Conservation (phyloP, 306 rosid genomes). For the Astragalus membranaceus region DNA sequence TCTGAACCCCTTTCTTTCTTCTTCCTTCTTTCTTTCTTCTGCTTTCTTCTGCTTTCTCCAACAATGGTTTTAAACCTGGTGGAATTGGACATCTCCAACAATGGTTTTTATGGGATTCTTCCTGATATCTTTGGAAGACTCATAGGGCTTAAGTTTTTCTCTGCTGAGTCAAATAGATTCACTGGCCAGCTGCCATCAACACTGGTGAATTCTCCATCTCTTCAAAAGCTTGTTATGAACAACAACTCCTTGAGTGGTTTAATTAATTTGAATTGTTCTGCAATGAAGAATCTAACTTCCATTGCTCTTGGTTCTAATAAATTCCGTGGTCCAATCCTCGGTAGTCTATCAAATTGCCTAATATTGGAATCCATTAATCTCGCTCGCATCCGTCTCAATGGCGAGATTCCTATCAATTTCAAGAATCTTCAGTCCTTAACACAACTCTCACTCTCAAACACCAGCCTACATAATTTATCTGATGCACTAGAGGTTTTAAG, state of each 20-base stretch:
- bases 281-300: constrained; percentile 23
- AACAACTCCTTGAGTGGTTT: constrained; percentile 23
- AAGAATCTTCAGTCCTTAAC: constrained; percentile 19
- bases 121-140: constrained; percentile 22
- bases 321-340: constrained; percentile 31
- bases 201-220: constrained; percentile 25
- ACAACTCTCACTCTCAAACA: constrained; percentile 19
- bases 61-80: constrained; percentile 20
- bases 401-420: constrained; percentile 22
- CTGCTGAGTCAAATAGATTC: not conserved
- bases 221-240: not conserved
- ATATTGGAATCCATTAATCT: constrained; percentile 23
- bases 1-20: too few species aligned
- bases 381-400: constrained; percentile 8
- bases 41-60: too few species aligned
- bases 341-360: constrained; percentile 26
- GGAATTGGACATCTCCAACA: constrained; percentile 18
- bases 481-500: constrained; percentile 24
- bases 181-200: constrained; percentile 13
- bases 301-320: constrained; percentile 24
- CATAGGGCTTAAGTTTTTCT: constrained; percentile 12
- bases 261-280: constrained; percentile 24
- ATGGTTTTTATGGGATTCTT: constrained; percentile 15
- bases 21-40: too few species aligned
- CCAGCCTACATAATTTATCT: constrained; percentile 22